Percentiles rank a stretch among this genome's conserved stretches.
phyloP scores from a whole-genome alignment of 1,284 basidiomycete species.

The Rhizoctonia solani region DNA sequence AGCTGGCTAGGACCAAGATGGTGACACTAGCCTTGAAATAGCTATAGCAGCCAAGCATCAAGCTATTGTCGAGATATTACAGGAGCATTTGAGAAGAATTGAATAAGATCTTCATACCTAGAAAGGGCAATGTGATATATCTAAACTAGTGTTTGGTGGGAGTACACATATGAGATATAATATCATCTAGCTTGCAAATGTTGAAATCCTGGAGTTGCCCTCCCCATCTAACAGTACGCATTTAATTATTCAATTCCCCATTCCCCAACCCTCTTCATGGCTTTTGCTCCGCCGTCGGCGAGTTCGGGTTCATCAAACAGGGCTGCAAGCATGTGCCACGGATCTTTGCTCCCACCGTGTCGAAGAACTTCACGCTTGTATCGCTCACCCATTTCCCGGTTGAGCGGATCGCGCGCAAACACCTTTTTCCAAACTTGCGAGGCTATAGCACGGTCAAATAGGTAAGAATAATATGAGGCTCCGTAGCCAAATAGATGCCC shows the following conservation, averaged over 20 bases:
- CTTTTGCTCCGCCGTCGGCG: constrained; percentile 69
- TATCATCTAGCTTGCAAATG: not conserved
- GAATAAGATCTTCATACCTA: not conserved
- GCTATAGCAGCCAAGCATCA: constrained; percentile 68
- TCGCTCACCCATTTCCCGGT: constrained; percentile 69
- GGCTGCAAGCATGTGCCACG: constrained; percentile 89
- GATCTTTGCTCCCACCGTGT: constrained; percentile 89
- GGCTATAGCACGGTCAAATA: constrained; percentile 95
- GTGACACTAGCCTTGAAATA: constrained; percentile 65
- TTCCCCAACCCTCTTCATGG: constrained; percentile 86
- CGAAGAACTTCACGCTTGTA: constrained; percentile 77
- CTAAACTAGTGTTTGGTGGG: not conserved
- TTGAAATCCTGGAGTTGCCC: too few species aligned
- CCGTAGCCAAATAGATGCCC: constrained; percentile 96
- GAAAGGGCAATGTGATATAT: not conserved
- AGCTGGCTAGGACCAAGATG: constrained; percentile 66
- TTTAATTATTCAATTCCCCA: constrained; percentile 68
- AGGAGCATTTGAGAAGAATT: constrained; percentile 27
- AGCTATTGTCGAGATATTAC: constrained; percentile 59
- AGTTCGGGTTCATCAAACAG: constrained; percentile 69
- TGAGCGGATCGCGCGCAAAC: constrained; percentile 68
- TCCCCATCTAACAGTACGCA: too few species aligned
- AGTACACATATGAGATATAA: not conserved
- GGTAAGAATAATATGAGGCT: constrained; percentile 96
- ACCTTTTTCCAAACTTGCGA: constrained; percentile 83